These are phyloP conservation scores for Linaria vulgaris DNA, from an alignment of 257 asterid genomes.

Conservation along the genomic window DNA sequence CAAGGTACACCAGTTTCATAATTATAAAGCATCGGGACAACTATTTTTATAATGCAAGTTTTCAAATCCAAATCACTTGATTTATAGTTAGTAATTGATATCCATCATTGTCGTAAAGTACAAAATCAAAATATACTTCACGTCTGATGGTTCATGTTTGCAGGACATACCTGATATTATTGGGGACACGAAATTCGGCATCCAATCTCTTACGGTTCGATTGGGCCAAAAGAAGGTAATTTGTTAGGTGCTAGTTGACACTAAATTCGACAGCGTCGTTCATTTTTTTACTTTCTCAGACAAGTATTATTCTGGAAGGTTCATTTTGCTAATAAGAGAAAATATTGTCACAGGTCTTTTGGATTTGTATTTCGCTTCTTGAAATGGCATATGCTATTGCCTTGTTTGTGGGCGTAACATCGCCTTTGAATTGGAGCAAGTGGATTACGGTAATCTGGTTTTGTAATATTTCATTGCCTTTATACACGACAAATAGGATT, in stretches of 20 bases:
- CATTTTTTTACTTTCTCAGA: constrained; percentile 10
- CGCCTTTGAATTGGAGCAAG: constrained; percentile 76
- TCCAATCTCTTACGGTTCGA: constrained; percentile 81
- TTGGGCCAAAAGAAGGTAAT: constrained; percentile 92
- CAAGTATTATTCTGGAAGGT: neutral
- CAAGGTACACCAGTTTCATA: constrained; percentile 51
- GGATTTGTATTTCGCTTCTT: constrained; percentile 72
- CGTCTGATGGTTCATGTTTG: constrained; percentile 27
- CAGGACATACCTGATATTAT: constrained; percentile 94
- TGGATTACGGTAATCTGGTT: constrained; percentile 48
- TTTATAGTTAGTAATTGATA: too few species aligned
- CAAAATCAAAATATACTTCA: too few species aligned
- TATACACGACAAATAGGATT: neutral
- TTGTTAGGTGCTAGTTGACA: too few species aligned
- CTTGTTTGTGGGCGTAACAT: constrained; percentile 60
- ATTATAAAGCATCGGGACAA: neutral
- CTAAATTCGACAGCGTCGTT: constrained; percentile 1
- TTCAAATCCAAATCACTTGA: neutral
- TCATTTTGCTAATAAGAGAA: constrained; percentile 17
- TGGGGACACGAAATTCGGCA: constrained; percentile 85
- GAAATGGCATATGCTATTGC: constrained; percentile 84
- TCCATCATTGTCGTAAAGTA: too few species aligned
- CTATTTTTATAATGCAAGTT: too few species aligned
- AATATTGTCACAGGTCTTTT: constrained; percentile 58
- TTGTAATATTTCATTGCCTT: neutral